phyloP scores from a whole-genome alignment of 352 stramenopile species.

The Peronospora farinosa region DNA sequence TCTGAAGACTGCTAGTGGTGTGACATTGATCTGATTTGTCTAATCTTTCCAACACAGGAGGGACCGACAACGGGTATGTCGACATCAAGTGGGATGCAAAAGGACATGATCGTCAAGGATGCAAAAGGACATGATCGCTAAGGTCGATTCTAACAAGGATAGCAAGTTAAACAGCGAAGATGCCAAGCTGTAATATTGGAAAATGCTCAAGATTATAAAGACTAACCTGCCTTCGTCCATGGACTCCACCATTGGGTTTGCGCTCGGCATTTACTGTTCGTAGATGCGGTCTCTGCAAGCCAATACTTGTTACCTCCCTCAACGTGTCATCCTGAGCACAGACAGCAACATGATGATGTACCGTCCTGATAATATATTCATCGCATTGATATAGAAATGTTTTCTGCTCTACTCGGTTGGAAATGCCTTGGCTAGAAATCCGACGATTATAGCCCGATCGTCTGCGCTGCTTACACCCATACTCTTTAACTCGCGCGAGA shows the following conservation, averaged over 20 bases:
- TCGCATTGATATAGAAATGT: constrained; percentile 20
- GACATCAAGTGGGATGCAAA: constrained; percentile 87
- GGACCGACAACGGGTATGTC: constrained; percentile 71
- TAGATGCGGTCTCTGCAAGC: constrained; percentile 18
- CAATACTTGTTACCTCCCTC: constrained; percentile 1
- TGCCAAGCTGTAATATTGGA: constrained; percentile 68
- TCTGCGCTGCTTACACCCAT: constrained; percentile 65
- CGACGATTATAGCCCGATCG: constrained; percentile 69
- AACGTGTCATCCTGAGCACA: constrained; percentile 5
- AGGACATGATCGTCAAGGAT: constrained; percentile 80
- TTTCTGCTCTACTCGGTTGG: constrained; percentile 40
- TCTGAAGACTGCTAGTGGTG: neutral
- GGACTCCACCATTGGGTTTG: constrained; percentile 70
- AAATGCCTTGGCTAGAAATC: constrained; percentile 71
- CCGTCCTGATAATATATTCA: constrained; percentile 21
- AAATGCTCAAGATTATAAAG: constrained; percentile 65
- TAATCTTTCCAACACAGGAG: constrained; percentile 20
- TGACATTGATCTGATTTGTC: neutral
- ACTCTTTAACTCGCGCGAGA: constrained; percentile 72
- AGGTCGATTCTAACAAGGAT: constrained; percentile 79
- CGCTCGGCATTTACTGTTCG: constrained; percentile 59
- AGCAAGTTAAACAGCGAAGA: constrained; percentile 82
- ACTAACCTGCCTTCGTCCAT: constrained; percentile 79
- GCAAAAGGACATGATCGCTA: constrained; percentile 75
- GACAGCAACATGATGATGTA: constrained; percentile 3